Evolutionary conservation across 768 basidiomycete species (phyloP).

Genomic region (Suillus subalutaceus): DNA sequence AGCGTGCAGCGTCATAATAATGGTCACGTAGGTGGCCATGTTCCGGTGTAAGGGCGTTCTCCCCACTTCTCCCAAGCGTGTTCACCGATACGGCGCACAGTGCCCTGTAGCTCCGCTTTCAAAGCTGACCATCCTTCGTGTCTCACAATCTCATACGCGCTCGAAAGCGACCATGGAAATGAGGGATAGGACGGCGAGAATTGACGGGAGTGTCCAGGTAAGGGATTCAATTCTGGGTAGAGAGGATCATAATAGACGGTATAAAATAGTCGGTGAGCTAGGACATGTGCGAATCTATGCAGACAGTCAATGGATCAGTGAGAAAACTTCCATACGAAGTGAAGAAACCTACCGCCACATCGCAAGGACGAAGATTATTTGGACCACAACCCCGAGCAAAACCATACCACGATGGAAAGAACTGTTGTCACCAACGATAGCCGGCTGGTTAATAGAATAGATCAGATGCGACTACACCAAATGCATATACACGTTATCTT

Average conservation of each 20-base stretch:
- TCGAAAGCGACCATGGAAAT: constrained; percentile 40
- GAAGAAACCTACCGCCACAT: constrained; percentile 60
- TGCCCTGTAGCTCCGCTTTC: constrained; percentile 40
- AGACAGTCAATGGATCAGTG: constrained; percentile 12
- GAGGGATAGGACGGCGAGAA: constrained; percentile 37
- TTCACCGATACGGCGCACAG: constrained; percentile 39
- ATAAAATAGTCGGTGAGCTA: constrained; percentile 61
- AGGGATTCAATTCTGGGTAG: constrained; percentile 67
- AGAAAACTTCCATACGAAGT: constrained; percentile 7
- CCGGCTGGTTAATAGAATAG: constrained; percentile 21
- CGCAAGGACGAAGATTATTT: constrained; percentile 47
- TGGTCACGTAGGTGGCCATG: constrained; percentile 33
- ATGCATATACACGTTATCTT: constrained; percentile 20
- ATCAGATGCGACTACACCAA: constrained; percentile 8
- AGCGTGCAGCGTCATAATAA: constrained; percentile 46
- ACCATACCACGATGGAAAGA: constrained; percentile 34
- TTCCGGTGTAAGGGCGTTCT: constrained; percentile 23
- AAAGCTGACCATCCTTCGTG: constrained; percentile 45
- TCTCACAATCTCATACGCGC: constrained; percentile 41
- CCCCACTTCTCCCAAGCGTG: constrained; percentile 50
- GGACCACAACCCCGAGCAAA: constrained; percentile 42
- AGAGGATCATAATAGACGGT: constrained; percentile 81
- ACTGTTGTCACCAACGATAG: constrained; percentile 21
- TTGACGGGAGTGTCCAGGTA: constrained; percentile 36
- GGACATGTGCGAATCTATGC: constrained; percentile 47